These are phyloP conservation scores for Malassezia equina DNA, from an alignment of 1,284 basidiomycete genomes.

Conservation along the genomic window DNA sequence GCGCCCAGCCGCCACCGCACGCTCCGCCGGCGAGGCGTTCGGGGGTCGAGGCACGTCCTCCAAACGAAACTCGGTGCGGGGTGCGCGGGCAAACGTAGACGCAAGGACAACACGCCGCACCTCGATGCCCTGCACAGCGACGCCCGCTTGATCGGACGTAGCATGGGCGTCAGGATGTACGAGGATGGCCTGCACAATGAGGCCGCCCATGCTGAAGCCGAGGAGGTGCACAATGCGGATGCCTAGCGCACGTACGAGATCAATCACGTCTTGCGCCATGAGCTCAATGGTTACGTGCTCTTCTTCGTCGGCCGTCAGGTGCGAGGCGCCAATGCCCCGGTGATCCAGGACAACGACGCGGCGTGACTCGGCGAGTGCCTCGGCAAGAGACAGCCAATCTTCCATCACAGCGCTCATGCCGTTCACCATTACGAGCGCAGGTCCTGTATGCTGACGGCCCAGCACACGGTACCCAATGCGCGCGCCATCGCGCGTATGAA, in stretches of 20 bases:
- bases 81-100: conserved; percentile 40
- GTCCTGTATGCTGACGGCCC: conserved; percentile 3
- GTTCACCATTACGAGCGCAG: conserved; percentile 36
- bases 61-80: conserved; percentile 25
- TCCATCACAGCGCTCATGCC: conserved; percentile 41
- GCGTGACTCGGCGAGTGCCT: conserved; percentile 21
- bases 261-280: conserved; percentile 35
- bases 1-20: conserved; percentile 21
- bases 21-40: conserved; percentile 2
- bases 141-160: conserved; percentile 3
- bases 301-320: conserved; percentile 22
- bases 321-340: conserved; percentile 36
- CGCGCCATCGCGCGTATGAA: conserved; percentile 17
- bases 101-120: conserved; percentile 29
- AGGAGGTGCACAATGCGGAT: conserved; percentile 25
- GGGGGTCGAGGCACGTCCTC: conserved; percentile 7
- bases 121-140: conserved; percentile 18
- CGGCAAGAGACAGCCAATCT: conserved; percentile 36
- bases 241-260: conserved; percentile 22
- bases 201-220: conserved; percentile 44
- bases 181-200: conserved; percentile 35
- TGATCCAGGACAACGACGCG: conserved; percentile 36
- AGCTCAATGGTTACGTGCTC: conserved; percentile 26
- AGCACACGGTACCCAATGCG: conserved; percentile 24
- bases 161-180: conserved; percentile 15